These are phyloP conservation scores for Melampsora larici-populina DNA, from an alignment of 1,284 basidiomycete genomes.

Conservation along the genomic window DNA sequence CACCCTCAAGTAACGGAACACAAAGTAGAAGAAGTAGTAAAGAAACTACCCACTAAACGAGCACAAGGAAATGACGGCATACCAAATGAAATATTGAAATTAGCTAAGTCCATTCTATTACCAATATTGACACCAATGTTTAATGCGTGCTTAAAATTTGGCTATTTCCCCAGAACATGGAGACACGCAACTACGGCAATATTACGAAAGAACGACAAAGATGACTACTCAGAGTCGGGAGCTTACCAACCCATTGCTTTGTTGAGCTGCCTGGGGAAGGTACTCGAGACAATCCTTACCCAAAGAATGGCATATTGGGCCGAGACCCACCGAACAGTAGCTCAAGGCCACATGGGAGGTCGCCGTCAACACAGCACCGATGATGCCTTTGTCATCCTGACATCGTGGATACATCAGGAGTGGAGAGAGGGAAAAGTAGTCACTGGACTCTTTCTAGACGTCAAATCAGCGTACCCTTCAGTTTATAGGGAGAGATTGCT, in stretches of 20 bases:
- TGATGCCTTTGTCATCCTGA: background rate
- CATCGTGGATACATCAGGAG: background rate
- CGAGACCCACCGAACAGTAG: background rate
- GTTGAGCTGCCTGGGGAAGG: background rate
- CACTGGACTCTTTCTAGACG: background rate
- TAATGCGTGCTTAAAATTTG: no score
- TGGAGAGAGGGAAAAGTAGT: conserved; percentile 6
- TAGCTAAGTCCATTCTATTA: no score
- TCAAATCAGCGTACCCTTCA: background rate
- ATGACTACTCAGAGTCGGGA: no score
- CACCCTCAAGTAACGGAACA: no score
- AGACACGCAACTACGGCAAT: conserved; percentile 1
- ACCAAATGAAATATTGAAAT: no score
- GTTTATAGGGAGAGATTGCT: background rate
- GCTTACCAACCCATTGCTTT: conserved; percentile 9
- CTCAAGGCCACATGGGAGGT: background rate
- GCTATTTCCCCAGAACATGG: background rate
- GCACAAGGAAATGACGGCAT: background rate
- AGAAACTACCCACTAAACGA: conserved; percentile 2
- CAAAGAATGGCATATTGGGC: no score
- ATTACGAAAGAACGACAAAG: background rate
- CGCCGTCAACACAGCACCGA: no score
- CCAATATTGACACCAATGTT: no score
- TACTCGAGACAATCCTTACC: background rate
- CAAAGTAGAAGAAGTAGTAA: no score